Conservation (phyloP, 2,329 filamentous ascomycete genomes). For the Paecilomyces variotii region DNA sequence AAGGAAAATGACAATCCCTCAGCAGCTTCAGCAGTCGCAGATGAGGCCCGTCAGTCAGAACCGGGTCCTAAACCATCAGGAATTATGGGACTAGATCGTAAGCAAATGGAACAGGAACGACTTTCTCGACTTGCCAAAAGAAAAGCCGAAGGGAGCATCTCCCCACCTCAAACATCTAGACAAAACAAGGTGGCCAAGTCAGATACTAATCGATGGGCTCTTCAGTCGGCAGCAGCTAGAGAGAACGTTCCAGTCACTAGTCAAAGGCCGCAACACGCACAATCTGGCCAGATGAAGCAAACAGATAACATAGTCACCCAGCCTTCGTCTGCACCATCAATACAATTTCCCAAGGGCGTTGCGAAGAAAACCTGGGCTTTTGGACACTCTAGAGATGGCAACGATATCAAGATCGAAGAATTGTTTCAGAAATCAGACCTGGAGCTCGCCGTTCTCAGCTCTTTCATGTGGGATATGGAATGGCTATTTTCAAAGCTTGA, state of each 20-base stretch:
- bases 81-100: not conserved
- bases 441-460: constrained; percentile 71
- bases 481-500: constrained; percentile 72
- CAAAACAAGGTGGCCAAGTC: not conserved
- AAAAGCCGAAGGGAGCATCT: not conserved
- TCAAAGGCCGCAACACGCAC: not conserved
- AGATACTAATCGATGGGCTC: not conserved
- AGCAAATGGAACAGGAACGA: not conserved
- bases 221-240: not conserved
- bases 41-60: not conserved
- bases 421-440: constrained; percentile 67
- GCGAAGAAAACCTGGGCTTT: constrained; percentile 76
- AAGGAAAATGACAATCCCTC: not conserved
- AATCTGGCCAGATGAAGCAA: not conserved
- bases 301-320: not conserved
- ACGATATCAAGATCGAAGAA: constrained; percentile 84
- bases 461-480: constrained; percentile 76
- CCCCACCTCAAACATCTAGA: not conserved
- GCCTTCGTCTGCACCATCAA: constrained; percentile 9
- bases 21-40: not conserved
- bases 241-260: not conserved
- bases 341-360: constrained; percentile 51
- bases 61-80: not conserved
- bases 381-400: constrained; percentile 50
- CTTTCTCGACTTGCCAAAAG: not conserved